Conservation (phyloP, 331 rosid species). For the Spiraea crenata region DNA sequence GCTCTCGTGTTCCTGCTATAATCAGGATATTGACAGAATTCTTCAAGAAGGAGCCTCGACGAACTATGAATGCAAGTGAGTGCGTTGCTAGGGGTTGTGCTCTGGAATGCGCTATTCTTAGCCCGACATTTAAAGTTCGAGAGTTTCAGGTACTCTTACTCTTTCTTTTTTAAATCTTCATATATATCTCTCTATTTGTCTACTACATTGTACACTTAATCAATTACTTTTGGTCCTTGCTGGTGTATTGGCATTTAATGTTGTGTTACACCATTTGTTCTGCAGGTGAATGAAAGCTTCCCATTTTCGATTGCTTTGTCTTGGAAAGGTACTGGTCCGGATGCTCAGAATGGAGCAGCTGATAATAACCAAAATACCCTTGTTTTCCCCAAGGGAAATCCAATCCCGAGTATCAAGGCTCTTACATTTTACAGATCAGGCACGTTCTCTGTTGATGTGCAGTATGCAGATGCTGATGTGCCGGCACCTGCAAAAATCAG, state of each 20-base stretch:
- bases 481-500: slow-evolving; percentile 75
- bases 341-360: slow-evolving; percentile 49
- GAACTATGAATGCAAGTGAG: slow-evolving; percentile 97
- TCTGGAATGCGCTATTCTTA: slow-evolving; percentile 88
- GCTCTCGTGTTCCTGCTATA: slow-evolving; percentile 90
- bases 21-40: slow-evolving; percentile 76
- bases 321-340: slow-evolving; percentile 78
- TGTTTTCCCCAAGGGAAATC: slow-evolving; percentile 83
- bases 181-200: too few species aligned
- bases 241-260: background rate
- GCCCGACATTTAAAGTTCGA: slow-evolving; percentile 95
- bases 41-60: slow-evolving; percentile 87
- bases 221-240: background rate
- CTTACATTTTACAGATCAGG: slow-evolving; percentile 66
- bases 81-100: slow-evolving; percentile 95
- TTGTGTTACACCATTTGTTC: slow-evolving; percentile 12
- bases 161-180: background rate
- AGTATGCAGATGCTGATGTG: slow-evolving; percentile 61
- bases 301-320: slow-evolving; percentile 73
- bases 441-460: slow-evolving; percentile 78
- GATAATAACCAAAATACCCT: slow-evolving; percentile 53
- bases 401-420: slow-evolving; percentile 74
- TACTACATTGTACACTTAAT: background rate
- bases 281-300: slow-evolving; percentile 80
- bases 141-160: slow-evolving; percentile 77